These are phyloP conservation scores for Chlamydomonas applanata DNA, from an alignment of 139 green algal species.

Conservation along the genomic window DNA sequence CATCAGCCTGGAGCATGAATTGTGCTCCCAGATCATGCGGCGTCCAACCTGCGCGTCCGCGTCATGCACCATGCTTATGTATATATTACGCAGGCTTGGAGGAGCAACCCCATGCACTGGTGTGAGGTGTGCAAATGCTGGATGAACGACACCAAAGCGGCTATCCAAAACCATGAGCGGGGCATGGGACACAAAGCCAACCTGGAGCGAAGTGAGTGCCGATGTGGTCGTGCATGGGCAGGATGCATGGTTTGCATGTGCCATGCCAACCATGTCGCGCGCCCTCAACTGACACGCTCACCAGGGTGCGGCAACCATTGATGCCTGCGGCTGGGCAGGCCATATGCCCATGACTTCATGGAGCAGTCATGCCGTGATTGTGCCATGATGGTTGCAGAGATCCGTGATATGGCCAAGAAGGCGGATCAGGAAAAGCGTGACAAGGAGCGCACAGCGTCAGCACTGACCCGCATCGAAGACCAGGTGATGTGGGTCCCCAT, in stretches of 20 bases:
- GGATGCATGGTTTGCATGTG: background rate
- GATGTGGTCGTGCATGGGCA: background rate
- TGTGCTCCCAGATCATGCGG: too few relatives aligned
- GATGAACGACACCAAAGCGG: constrained; percentile 55
- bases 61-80: too few relatives aligned
- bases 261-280: too few relatives aligned
- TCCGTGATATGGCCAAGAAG: constrained; percentile 51
- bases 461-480: constrained; percentile 22
- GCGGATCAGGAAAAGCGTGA: constrained; percentile 36
- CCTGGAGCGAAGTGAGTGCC: constrained; percentile 38
- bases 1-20: too few relatives aligned
- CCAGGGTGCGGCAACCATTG: too few relatives aligned
- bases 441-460: constrained; percentile 10
- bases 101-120: constrained; percentile 55
- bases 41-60: too few relatives aligned
- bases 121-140: constrained; percentile 60
- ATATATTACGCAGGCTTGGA: constrained; percentile 40
- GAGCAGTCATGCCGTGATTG: too few relatives aligned
- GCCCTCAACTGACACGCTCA: too few relatives aligned
- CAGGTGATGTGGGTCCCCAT: too few relatives aligned
- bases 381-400: constrained; percentile 27
- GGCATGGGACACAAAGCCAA: constrained; percentile 49
- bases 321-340: too few relatives aligned
- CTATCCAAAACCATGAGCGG: constrained; percentile 49
- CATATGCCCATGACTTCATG: too few relatives aligned